Conservation (phyloP, 208 protist genomes). For the Acanthamoeba healyi region DNA sequence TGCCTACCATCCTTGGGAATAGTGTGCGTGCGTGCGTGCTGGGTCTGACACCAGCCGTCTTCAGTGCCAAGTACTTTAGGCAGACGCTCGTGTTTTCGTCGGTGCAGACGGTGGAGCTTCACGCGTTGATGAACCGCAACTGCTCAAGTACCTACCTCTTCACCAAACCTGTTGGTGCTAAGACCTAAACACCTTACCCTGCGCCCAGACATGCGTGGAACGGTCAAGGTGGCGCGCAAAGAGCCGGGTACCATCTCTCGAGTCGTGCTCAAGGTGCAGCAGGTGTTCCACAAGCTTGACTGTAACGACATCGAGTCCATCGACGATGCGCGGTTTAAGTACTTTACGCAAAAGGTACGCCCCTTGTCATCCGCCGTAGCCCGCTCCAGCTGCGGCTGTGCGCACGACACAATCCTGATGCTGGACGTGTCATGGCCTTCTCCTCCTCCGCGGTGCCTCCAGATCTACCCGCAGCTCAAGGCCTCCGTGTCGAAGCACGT, state of each 20-base stretch:
- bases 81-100: conserved; percentile 95
- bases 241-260: conserved; percentile 63
- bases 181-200: too few species aligned
- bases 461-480: conserved; percentile 78
- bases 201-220: conserved; percentile 35
- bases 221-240: conserved; percentile 12
- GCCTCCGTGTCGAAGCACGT: conserved; percentile 66
- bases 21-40: conserved; percentile 83
- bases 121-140: conserved; percentile 92
- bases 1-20: conserved; percentile 65
- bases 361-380: not conserved
- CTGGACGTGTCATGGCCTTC: not conserved
- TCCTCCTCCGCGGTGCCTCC: too few species aligned
- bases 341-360: conserved; percentile 93
- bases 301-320: conserved; percentile 83
- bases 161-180: not conserved
- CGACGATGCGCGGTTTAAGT: conserved; percentile 94
- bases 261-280: conserved; percentile 87
- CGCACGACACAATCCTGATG: not conserved
- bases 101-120: conserved; percentile 92
- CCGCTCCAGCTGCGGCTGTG: not conserved
- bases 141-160: conserved; percentile 62
- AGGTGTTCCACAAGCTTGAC: conserved; percentile 94
- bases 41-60: too few species aligned
- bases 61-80: conserved; percentile 91